Percentiles rank a stretch among this genome's conserved stretches.
Conservation (phyloP, 257 asterid species). For the Petunia axillaris region DNA sequence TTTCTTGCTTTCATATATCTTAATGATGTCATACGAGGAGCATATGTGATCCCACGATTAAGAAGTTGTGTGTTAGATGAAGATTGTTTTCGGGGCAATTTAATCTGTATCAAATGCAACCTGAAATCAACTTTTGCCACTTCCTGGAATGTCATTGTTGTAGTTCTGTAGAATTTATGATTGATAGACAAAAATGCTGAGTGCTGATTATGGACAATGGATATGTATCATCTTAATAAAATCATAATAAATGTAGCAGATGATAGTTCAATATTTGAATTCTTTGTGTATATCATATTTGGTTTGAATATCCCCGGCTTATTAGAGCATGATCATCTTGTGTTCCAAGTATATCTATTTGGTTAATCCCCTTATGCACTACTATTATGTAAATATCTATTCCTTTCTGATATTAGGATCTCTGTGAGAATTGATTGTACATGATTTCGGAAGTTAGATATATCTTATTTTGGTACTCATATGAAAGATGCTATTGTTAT, state of each 20-base stretch:
- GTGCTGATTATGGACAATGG: conserved; percentile 2
- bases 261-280: conserved; percentile 13
- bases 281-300: not conserved
- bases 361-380: not conserved
- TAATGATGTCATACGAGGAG: conserved; percentile 38
- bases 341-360: not conserved
- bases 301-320: not conserved
- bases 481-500: not conserved
- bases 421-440: not conserved
- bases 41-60: conserved; percentile 39
- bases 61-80: conserved; percentile 38
- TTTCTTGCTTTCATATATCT: conserved; percentile 32
- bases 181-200: not conserved
- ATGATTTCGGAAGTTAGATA: conserved; percentile 5
- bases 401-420: not conserved
- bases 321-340: conserved; percentile 11
- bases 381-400: not conserved
- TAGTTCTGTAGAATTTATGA: conserved; percentile 33
- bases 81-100: conserved; percentile 33
- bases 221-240: conserved; percentile 18
- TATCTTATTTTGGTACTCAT: not conserved
- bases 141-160: conserved; percentile 54
- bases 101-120: conserved; percentile 36
- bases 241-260: not conserved
- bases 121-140: conserved; percentile 40